Evolutionary conservation across 495 filamentous ascomycete species (phyloP).

Genomic region (Penicillium dipodomyicola): DNA sequence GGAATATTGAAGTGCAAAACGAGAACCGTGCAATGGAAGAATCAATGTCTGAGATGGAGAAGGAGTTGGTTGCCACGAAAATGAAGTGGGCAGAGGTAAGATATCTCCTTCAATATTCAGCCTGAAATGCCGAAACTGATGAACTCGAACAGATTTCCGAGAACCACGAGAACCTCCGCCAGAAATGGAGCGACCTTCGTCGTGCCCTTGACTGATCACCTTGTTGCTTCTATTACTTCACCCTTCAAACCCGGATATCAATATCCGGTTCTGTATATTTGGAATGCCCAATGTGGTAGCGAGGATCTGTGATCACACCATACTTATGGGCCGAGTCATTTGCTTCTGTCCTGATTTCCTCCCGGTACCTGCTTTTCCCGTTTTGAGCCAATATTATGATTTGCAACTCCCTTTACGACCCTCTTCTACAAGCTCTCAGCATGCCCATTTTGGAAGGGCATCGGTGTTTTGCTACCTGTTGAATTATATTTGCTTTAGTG

Average conservation of each 20-base stretch:
- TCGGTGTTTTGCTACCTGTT: constrained; percentile 19
- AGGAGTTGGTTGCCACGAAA: constrained; percentile 88
- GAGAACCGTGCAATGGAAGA: constrained; percentile 89
- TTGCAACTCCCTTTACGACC: constrained; percentile 4
- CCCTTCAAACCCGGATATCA: neutral
- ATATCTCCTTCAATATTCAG: neutral
- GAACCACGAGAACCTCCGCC: constrained; percentile 72
- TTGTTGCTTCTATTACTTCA: neutral
- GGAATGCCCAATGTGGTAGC: constrained; percentile 10
- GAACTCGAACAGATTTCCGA: constrained; percentile 39
- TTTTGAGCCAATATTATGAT: constrained; percentile 15
- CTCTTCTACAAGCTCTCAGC: neutral
- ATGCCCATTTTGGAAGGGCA: constrained; percentile 18
- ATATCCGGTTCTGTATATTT: constrained; percentile 29
- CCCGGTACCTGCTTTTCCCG: neutral
- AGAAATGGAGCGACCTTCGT: constrained; percentile 80
- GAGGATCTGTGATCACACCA: constrained; percentile 27
- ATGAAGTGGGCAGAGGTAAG: constrained; percentile 90
- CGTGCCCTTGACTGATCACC: constrained; percentile 55
- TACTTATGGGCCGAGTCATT: constrained; percentile 21
- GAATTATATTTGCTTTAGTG: constrained; percentile 4
- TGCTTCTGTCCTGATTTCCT: constrained; percentile 1
- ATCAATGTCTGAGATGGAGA: constrained; percentile 90
- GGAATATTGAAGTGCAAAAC: constrained; percentile 91
- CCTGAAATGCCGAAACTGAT: constrained; percentile 14